Percentiles rank a stretch among this genome's conserved stretches.
These are phyloP conservation scores for Chlamydomonas sp. DNA, from an alignment of 139 green algal genomes.

Conservation along the genomic window DNA sequence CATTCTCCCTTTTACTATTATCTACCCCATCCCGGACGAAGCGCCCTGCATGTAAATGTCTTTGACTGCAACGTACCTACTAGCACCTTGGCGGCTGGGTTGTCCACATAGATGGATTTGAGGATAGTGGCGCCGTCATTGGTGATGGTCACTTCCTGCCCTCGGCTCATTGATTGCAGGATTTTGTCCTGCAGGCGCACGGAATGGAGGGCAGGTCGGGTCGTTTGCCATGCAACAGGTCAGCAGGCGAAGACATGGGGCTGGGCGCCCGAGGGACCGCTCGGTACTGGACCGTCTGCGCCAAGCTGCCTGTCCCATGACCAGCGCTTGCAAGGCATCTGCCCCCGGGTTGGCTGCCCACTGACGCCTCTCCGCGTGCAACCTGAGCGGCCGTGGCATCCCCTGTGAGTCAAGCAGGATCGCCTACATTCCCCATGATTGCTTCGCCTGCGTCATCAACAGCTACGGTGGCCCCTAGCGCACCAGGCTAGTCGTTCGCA, in stretches of 20 bases:
- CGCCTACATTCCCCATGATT: too few species aligned
- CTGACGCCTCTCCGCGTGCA: too few species aligned
- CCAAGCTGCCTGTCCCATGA: neutral
- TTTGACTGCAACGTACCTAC: conserved; percentile 69
- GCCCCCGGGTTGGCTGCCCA: neutral
- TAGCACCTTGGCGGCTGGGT: conserved; percentile 96
- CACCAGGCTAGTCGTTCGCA: too few species aligned
- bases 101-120: conserved; percentile 97
- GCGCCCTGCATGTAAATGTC: neutral
- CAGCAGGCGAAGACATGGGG: neutral
- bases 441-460: too few species aligned
- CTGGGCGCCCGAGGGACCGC: neutral
- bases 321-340: neutral
- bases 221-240: neutral
- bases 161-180: conserved; percentile 91
- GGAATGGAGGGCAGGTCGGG: neutral
- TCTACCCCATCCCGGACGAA: too few species aligned
- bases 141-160: conserved; percentile 92
- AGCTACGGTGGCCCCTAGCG: too few species aligned
- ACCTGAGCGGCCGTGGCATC: too few species aligned
- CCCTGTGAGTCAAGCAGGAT: too few species aligned
- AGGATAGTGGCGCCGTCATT: conserved; percentile 99
- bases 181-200: conserved; percentile 95
- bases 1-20: too few species aligned
- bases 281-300: neutral